Evolutionary conservation across 2,329 filamentous ascomycete genomes (phyloP).

Genomic region (Nakataea oryzae): DNA sequence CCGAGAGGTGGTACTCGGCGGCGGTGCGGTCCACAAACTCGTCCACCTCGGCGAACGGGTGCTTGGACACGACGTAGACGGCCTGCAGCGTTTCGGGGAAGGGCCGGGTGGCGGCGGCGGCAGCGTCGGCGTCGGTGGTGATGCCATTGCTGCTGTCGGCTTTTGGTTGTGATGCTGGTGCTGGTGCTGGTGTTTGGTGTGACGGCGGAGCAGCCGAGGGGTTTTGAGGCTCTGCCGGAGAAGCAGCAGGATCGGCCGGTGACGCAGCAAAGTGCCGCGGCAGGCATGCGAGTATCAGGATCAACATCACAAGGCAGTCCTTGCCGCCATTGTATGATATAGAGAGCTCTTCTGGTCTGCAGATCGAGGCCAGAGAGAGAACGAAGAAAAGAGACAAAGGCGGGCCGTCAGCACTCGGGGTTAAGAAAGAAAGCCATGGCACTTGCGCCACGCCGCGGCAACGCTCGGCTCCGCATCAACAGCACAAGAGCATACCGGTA

Average conservation of each 20-base stretch:
- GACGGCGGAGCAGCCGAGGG: conserved; percentile 4
- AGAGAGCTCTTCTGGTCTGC: conserved; percentile 66
- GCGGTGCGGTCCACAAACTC: conserved; percentile 65
- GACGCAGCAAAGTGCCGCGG: conserved; percentile 24
- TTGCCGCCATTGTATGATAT: conserved; percentile 97
- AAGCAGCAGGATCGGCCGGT: conserved; percentile 10
- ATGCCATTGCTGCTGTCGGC: conserved; percentile 6
- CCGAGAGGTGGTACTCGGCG: conserved; percentile 60
- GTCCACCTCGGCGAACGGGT: conserved; percentile 82
- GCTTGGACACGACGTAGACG: conserved; percentile 78
- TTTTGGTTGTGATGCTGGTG: conserved; percentile 1
- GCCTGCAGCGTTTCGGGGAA: conserved; percentile 51
- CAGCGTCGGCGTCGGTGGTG: conserved; percentile 6
- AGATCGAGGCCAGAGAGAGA: too few relatives aligned
- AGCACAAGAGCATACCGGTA: conserved; percentile 53
- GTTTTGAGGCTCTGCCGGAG: conserved; percentile 9
- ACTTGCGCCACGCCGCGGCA: not conserved
- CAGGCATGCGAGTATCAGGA: conserved; percentile 67
- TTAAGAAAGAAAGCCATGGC: conserved; percentile 5
- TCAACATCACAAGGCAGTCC: conserved; percentile 86
- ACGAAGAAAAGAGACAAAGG: too few relatives aligned
- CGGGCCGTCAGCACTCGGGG: not conserved
- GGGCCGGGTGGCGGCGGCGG: conserved; percentile 8
- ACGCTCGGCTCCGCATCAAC: not conserved
- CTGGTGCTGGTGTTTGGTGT: conserved; percentile 7